Evolutionary conservation across 2,329 filamentous ascomycete genomes (phyloP).

Genomic region (Apiospora hydei): DNA sequence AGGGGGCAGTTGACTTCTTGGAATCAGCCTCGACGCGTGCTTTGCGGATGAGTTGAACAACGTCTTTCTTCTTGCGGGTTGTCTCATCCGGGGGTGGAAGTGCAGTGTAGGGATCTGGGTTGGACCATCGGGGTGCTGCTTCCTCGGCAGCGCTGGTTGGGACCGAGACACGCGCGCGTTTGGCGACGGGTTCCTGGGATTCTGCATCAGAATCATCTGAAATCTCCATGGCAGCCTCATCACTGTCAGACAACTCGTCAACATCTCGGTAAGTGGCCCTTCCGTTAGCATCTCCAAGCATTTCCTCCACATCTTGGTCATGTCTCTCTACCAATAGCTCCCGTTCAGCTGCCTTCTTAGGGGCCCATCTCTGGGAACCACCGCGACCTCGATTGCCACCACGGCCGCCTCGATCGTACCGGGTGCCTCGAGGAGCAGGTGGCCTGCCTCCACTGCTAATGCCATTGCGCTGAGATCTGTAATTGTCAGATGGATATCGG

Average conservation of each 20-base stretch:
- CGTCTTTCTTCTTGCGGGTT: slow-evolving; percentile 79
- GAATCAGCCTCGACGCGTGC: slow-evolving; percentile 70
- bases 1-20: slow-evolving; percentile 57
- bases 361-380: slow-evolving; percentile 4
- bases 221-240: slow-evolving; percentile 70
- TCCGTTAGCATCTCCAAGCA: slow-evolving; percentile 53
- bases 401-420: neutral
- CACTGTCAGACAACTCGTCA: slow-evolving; percentile 68
- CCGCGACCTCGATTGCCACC: slow-evolving; percentile 17
- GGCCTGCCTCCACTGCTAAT: neutral
- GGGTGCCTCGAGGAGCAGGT: neutral
- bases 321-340: slow-evolving; percentile 55
- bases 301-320: slow-evolving; percentile 51
- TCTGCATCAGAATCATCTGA: slow-evolving; percentile 57
- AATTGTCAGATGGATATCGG: slow-evolving; percentile 17
- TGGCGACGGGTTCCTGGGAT: slow-evolving; percentile 51
- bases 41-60: slow-evolving; percentile 91
- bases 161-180: slow-evolving; percentile 48
- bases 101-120: slow-evolving; percentile 91
- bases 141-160: slow-evolving; percentile 50
- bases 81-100: slow-evolving; percentile 81
- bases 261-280: slow-evolving; percentile 61
- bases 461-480: slow-evolving; percentile 15
- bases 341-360: slow-evolving; percentile 40
- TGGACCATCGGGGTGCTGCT: slow-evolving; percentile 83